Evolutionary conservation across 208 protist species (phyloP), one percentile per base, ranked within the genome.

Genomic region (Herpetomonas muscarum): DNA sequence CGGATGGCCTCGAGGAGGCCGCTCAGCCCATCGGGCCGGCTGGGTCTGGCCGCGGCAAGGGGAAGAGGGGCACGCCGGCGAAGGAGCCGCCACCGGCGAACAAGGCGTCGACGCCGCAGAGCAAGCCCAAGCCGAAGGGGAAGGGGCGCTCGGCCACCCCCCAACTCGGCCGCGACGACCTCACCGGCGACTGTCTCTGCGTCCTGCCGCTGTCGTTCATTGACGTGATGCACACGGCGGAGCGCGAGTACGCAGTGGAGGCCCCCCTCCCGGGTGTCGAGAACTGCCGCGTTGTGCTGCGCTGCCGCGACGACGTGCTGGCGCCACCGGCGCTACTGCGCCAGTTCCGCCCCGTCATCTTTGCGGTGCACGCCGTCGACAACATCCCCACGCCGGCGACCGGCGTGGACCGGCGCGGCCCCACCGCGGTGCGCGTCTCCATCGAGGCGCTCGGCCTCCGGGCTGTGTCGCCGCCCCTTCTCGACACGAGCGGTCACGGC

Each of bases 301-400:
- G 34, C 22, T 44, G 52, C 52, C 3, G 24, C 12, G 52, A 55
- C 29, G 12, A 17, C 7, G 7, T 9, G 22, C 29, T 55, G 10
- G 7, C 22, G 6, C 49, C 49, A 12, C 26, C 19, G 7, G 49
- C 12, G 49, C 22, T 55, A 3, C 28, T 54, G 24, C 3, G 26
- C 6, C 2, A n/a, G 10, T 34, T 52, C 3, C 46, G 59, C 22
- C 59, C 59, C 5, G 49, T 56, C 9, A 47, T 37, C n/a, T 56
- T 64, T 37, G 49, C 59, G 9, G 48, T 64, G 3, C 59, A 56
- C 49, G 44, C 45, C 19, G 17, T 62, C 21, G 56, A 62, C 15
- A 36, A 62, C 29, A 3, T 62, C 7, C 56, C 56, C 15, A 17
- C 32, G 29, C 37, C n/a, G 37, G 24, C 15, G 56, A 37, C 15